phyloP scores from a whole-genome alignment of 176 grass and related monocot genomes.

The Melocanna baccifera region DNA sequence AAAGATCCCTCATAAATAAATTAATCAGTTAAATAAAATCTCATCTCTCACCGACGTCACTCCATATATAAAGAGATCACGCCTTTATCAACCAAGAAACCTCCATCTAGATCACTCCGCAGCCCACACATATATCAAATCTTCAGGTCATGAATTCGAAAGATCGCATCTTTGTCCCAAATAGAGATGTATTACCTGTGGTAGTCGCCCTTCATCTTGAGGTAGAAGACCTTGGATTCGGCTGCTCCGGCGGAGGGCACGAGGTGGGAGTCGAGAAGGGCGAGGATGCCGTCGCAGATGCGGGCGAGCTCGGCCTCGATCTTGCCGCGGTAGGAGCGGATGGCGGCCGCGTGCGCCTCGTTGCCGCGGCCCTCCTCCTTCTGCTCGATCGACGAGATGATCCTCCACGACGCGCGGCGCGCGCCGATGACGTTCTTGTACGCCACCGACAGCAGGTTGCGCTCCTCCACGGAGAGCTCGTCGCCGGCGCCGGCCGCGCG shows the following conservation, averaged over 20 bases:
- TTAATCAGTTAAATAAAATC: neutral
- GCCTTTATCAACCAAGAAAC: neutral
- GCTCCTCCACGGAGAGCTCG: conserved; percentile 82
- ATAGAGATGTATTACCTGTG: conserved; percentile 49
- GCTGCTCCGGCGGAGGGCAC: conserved; percentile 66
- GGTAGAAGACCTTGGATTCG: conserved; percentile 91
- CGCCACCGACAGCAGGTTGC: conserved; percentile 83
- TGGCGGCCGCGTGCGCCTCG: conserved; percentile 56
- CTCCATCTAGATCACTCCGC: neutral
- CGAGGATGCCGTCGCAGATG: conserved; percentile 82
- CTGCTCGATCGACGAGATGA: conserved; percentile 90
- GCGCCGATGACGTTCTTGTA: conserved; percentile 95
- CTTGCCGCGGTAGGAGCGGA: conserved; percentile 68
- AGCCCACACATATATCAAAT: neutral
- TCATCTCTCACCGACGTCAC: neutral
- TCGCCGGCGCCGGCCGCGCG: conserved; percentile 50
- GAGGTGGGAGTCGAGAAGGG: conserved; percentile 76
- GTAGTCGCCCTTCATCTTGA: conserved; percentile 95
- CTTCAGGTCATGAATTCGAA: neutral
- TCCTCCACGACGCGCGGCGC: conserved; percentile 69
- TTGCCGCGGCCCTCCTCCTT: conserved; percentile 90
- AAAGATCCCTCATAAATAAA: neutral
- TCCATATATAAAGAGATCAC: neutral
- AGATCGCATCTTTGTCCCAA: neutral
- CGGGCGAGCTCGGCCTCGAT: conserved; percentile 78